Evolutionary conservation across 805 yeast species (phyloP), one percentile per base, ranked within the genome.

Genomic region (Kuraishia capsulata): DNA sequence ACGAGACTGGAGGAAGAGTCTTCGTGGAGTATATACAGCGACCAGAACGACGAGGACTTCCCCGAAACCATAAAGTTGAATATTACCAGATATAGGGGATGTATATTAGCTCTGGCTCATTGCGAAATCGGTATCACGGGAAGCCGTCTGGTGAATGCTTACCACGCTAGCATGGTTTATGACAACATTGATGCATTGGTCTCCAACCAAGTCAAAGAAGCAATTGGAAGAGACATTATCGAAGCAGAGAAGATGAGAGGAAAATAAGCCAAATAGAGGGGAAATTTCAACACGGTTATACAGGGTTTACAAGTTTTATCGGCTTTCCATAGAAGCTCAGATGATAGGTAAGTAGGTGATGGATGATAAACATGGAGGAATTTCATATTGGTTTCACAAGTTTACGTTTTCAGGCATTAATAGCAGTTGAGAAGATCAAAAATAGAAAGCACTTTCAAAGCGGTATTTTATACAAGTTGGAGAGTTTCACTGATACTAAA

Each of bases 21-120:
- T 21, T 82, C 96, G 1, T 81, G 94, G 92, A 95, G 89, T 54
- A 90, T 92, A 30, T 92, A 92, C 62, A 79, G 90, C 38, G 97
- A 94, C 59, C 72, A 73, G 42, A 94, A 92, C 54, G 96, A 87
- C 17, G 31, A 5, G 14, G 51, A 59, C n/a, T 78, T 92, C 17
- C 64, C 83, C 4, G 60, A 67, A 21, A 65, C 73, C 14, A 67
- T 76, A 14, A 74, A 90, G 46, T 74, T 71, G 43, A 81, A 87
- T 5, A 89, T 92, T 24, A 72, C 94, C 2, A 69, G 97, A 44
- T 92, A 92, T 57, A 73, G 81, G 37, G 87, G 87, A 56, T 89
- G 92, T 46, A 67, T 92, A 37, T 74, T 76, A 51, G 90, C 95
- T 0, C 65, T 92, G 43, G 82, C 86, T n/a, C 72, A 71, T 48